These are phyloP conservation scores for Stemphylium beticola DNA, from an alignment of 2,329 filamentous ascomycete species.

Conservation along the genomic window DNA sequence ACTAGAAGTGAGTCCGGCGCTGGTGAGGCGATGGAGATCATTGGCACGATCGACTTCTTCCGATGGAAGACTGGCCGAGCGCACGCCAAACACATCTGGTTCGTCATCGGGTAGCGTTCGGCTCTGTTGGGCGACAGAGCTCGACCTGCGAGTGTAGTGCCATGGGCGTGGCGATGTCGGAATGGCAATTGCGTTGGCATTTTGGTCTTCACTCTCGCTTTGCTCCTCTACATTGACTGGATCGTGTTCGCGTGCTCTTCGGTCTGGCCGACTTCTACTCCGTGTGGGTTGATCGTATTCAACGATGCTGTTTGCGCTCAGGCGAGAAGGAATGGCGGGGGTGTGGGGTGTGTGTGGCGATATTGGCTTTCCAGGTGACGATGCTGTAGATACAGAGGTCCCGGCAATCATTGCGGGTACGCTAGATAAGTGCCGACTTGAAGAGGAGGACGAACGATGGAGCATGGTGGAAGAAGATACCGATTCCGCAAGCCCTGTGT, in stretches of 20 bases:
- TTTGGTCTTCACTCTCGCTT: constrained; percentile 49
- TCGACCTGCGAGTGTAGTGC: constrained; percentile 64
- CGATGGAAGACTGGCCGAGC: constrained; percentile 71
- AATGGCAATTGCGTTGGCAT: constrained; percentile 73
- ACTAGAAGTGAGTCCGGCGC: constrained; percentile 67
- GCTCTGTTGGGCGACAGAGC: constrained; percentile 71
- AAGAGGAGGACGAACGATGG: constrained; percentile 80
- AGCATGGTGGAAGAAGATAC: constrained; percentile 89
- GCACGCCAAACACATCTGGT: constrained; percentile 65
- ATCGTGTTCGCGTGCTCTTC: constrained; percentile 41
- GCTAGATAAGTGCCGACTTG: constrained; percentile 73
- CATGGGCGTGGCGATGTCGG: constrained; percentile 69
- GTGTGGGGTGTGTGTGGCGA: constrained; percentile 92
- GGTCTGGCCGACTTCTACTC: constrained; percentile 40
- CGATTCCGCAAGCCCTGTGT: constrained; percentile 87
- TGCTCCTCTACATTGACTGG: constrained; percentile 33
- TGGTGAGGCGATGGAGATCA: constrained; percentile 36
- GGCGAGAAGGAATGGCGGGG: constrained; percentile 88
- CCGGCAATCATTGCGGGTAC: constrained; percentile 66
- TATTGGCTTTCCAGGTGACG: constrained; percentile 85
- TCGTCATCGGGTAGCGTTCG: constrained; percentile 68
- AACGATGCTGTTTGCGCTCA: constrained; percentile 87
- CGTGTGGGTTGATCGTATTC: constrained; percentile 62
- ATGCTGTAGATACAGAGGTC: constrained; percentile 80
- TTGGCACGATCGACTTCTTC: constrained; percentile 59